These are phyloP conservation scores for Flaveria robusta DNA, from an alignment of 129 eudicot genomes.

Conservation along the genomic window DNA sequence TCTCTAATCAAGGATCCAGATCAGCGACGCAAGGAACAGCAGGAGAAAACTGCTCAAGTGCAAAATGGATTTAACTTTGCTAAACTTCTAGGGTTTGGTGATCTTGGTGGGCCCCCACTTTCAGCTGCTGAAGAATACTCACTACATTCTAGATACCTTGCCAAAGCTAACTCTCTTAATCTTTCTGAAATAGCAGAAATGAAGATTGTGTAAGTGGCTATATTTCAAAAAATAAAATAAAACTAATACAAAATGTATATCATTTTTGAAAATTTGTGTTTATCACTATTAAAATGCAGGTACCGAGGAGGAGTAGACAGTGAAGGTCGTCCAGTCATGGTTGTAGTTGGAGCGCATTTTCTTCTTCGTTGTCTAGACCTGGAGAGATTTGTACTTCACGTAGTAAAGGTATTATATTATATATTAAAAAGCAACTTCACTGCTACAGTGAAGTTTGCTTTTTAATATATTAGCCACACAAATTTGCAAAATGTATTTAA, in stretches of 20 bases:
- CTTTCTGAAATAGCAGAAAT: constrained; percentile 97
- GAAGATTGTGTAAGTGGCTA: constrained; percentile 81
- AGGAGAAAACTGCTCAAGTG: constrained; percentile 83
- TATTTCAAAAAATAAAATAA: too few relatives aligned
- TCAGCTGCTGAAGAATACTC: constrained; percentile 92
- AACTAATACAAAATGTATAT: not conserved
- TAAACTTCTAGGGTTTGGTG: constrained; percentile 87
- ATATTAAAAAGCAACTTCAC: too few relatives aligned
- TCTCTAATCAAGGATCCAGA: constrained; percentile 92
- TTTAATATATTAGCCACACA: too few relatives aligned
- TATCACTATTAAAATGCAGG: constrained; percentile 28
- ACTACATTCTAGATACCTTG: constrained; percentile 87
- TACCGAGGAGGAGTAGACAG: constrained; percentile 92
- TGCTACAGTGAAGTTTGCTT: too few relatives aligned
- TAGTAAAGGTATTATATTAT: too few relatives aligned
- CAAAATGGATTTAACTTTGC: constrained; percentile 66
- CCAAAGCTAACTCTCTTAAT: constrained; percentile 93
- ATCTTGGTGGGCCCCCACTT: constrained; percentile 72
- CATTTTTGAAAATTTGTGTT: constrained; percentile 7
- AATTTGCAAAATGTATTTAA: too few relatives aligned
- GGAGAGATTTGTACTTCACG: constrained; percentile 69
- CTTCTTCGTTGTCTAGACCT: constrained; percentile 90
- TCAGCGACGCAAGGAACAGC: constrained; percentile 75
- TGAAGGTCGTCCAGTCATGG: constrained; percentile 92
- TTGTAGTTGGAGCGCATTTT: constrained; percentile 94